A percentile compares a stretch with the other conserved stretches of the same genome.
Conservation (phyloP, 257 asterid species). For the Anisodus acutangulus region DNA sequence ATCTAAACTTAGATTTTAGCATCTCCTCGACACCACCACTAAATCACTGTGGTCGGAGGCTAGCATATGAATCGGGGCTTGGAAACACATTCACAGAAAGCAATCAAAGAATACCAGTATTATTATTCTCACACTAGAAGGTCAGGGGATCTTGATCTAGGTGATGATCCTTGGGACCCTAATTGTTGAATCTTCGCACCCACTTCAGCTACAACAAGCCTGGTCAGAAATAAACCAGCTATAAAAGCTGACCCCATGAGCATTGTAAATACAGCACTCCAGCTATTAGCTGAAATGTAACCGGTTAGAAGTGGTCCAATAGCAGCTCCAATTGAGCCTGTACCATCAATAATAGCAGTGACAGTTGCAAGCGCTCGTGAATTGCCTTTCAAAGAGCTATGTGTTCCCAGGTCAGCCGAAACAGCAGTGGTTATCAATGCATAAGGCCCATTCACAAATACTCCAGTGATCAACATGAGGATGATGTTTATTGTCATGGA, state of each 20-base stretch:
- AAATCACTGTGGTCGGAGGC: conserved; percentile 26
- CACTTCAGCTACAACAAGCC: conserved; percentile 87
- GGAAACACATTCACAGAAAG: background rate
- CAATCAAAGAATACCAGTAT: background rate
- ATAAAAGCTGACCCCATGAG: conserved; percentile 84
- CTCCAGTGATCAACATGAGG: conserved; percentile 81
- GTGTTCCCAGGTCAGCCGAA: conserved; percentile 98
- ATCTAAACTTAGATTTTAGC: background rate
- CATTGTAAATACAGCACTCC: conserved; percentile 91
- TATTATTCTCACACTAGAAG: conserved; percentile 53
- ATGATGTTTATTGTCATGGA: conserved; percentile 70
- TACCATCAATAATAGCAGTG: conserved; percentile 93
- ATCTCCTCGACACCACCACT: conserved; percentile 28
- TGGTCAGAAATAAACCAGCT: conserved; percentile 83
- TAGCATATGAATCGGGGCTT: background rate
- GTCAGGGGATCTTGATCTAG: conserved; percentile 39
- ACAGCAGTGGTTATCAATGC: conserved; percentile 98
- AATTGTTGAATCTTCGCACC: conserved; percentile 62
- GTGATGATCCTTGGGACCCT: conserved; percentile 35
- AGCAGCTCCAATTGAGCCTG: conserved; percentile 98
- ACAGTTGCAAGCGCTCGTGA: conserved; percentile 91
- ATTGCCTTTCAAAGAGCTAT: conserved; percentile 84
- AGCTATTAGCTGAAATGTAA: conserved; percentile 81
- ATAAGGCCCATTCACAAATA: conserved; percentile 91
- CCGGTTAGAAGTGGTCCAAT: conserved; percentile 91